These are phyloP conservation scores for Fusarium napiforme DNA, from an alignment of 2,329 filamentous ascomycete genomes.

Conservation along the genomic window DNA sequence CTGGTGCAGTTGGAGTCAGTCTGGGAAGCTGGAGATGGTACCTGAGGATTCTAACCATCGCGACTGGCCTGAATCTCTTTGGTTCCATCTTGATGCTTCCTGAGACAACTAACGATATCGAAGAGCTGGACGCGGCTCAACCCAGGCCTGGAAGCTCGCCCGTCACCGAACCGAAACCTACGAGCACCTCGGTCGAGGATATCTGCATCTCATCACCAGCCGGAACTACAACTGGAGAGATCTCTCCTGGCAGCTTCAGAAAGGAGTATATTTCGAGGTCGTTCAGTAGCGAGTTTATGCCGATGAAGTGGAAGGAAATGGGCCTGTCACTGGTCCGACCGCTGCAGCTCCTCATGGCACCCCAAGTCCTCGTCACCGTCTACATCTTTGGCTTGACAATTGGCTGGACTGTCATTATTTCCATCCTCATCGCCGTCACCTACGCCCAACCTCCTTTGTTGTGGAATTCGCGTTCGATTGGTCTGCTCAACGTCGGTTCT, in stretches of 20 bases:
- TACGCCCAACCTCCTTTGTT: neutral
- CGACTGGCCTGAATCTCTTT: neutral
- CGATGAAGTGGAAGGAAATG: neutral
- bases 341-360: neutral
- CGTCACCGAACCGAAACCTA: neutral
- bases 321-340: neutral
- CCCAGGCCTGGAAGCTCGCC: neutral
- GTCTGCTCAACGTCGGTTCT: neutral
- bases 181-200: neutral
- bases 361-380: constrained; percentile 1
- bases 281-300: neutral
- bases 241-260: too few relatives aligned
- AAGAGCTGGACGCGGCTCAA: neutral
- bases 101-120: neutral
- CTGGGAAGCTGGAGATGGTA: constrained; percentile 14
- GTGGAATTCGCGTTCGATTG: neutral
- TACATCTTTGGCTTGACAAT: constrained; percentile 7
- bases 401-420: constrained; percentile 10
- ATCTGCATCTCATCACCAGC: neutral
- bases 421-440: neutral
- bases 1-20: neutral
- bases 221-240: neutral
- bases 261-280: neutral
- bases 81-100: constrained; percentile 1
- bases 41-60: neutral